These are phyloP conservation scores for Apiospora aurea DNA, from an alignment of 2,329 filamentous ascomycete genomes.

Conservation along the genomic window DNA sequence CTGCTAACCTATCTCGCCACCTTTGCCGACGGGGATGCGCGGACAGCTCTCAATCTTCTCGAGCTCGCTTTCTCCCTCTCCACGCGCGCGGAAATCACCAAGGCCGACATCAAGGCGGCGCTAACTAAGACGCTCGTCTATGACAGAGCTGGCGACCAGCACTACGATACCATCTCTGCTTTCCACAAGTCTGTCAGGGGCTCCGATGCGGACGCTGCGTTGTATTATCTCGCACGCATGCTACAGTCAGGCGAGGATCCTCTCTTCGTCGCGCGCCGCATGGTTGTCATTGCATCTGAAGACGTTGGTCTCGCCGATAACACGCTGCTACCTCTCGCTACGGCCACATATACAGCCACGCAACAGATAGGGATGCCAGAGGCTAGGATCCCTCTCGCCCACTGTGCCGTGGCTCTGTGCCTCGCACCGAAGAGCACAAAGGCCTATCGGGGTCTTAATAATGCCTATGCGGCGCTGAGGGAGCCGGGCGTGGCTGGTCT, in stretches of 20 bases:
- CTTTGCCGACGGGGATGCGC: constrained; percentile 91
- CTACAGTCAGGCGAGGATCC: constrained; percentile 94
- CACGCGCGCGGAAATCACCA: constrained; percentile 68
- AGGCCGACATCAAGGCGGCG: constrained; percentile 78
- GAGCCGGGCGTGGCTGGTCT: constrained; percentile 85
- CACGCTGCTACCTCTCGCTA: constrained; percentile 81
- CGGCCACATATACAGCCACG: constrained; percentile 83
- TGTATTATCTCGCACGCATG: constrained; percentile 97
- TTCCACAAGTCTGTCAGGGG: constrained; percentile 97
- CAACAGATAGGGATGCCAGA: constrained; percentile 97
- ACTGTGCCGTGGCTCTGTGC: constrained; percentile 82
- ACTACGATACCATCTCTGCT: constrained; percentile 97
- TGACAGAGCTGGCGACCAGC: constrained; percentile 92
- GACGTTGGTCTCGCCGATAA: constrained; percentile 93
- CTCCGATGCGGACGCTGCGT: constrained; percentile 81
- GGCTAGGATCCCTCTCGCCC: constrained; percentile 88
- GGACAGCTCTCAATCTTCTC: constrained; percentile 90
- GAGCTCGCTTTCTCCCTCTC: constrained; percentile 86
- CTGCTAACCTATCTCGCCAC: constrained; percentile 82
- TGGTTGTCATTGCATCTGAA: constrained; percentile 94
- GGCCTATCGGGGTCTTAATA: constrained; percentile 82
- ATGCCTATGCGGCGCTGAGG: constrained; percentile 77
- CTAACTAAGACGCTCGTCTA: constrained; percentile 94
- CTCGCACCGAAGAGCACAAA: constrained; percentile 86
- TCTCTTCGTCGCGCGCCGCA: constrained; percentile 87